These are phyloP conservation scores for Candida easanensis DNA, from an alignment of 805 yeast species.

Conservation along the genomic window DNA sequence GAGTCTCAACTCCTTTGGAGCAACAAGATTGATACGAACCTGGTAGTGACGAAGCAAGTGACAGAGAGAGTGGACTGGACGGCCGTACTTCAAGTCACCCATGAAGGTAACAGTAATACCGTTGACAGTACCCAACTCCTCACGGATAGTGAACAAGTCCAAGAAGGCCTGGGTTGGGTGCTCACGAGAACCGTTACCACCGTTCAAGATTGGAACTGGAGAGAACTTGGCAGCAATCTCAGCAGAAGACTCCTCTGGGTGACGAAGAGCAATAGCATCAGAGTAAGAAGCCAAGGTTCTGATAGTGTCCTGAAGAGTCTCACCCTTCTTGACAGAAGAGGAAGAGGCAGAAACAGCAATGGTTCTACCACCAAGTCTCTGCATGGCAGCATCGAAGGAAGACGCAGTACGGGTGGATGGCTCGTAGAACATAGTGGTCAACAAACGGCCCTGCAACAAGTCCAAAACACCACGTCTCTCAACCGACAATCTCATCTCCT, in stretches of 20 bases:
- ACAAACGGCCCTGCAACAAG: constrained; percentile 81
- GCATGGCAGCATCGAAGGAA: constrained; percentile 99
- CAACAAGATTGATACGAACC: constrained; percentile 86
- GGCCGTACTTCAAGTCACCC: constrained; percentile 98
- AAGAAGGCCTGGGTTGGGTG: constrained; percentile 99
- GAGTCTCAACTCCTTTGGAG: constrained; percentile 84
- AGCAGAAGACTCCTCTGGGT: constrained; percentile 89
- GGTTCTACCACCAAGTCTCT: constrained; percentile 97
- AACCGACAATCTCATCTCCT: constrained; percentile 94
- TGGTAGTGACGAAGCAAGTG: constrained; percentile 88
- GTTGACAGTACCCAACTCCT: constrained; percentile 96
- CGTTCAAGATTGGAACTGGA: constrained; percentile 95
- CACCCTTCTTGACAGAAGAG: constrained; percentile 98
- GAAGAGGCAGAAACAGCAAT: constrained; percentile 80
- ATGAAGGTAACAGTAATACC: constrained; percentile 97
- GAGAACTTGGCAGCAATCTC: constrained; percentile 94
- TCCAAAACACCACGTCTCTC: constrained; percentile 95
- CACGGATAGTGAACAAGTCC: constrained; percentile 97
- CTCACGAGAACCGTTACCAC: constrained; percentile 97
- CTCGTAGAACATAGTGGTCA: constrained; percentile 95
- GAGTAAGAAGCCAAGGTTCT: constrained; percentile 93
- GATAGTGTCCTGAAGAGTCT: constrained; percentile 94
- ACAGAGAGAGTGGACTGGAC: constrained; percentile 97
- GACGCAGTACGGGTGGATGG: constrained; percentile 97
- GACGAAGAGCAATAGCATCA: constrained; percentile 96